Base-by-base conservation (phyloP, 75 land plant species). In the Cupressus sempervirens region DNA sequence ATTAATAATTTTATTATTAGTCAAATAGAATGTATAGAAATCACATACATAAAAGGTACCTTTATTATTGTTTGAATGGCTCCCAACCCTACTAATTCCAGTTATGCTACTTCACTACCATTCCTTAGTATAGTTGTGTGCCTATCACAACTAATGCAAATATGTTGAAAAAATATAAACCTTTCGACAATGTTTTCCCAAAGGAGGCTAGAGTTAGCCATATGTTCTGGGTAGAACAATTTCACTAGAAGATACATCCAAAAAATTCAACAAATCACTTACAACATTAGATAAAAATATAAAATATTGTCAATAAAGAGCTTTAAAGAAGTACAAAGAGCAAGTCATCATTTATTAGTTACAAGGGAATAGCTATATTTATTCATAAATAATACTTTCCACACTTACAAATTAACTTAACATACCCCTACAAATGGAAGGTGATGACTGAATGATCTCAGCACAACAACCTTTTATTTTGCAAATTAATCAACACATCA, bases 111-210 rank as follows among this genome's bases (percentile, higher is more conserved):
- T 89, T 95, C 99, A 87, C 92, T 93, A 72, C 93, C 93, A 65
- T 92, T 92, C 52, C 94, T 80, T 80, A 95, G 81, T 38, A 38
- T 38, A 38, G 2, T 2, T 38, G 40, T 38, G 40, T 38, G 40
- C 40, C 2, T 2, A 43, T 43, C 6, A 43, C 32, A 70, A 70
- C 26, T 70, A 70, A 70, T 29, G 3, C 35, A 10, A 20, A 70
- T 30, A 29, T 32, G 15, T 30, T 70, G 74, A 8, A 6, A 70
- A 62, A 20, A 15, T 30, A 13, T 32, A 70, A 18, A 98, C 99
- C 98, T 98, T 98, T 70, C 96, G 65, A 30, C 99, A 93, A 87
- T 96, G 97, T 40, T 93, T 98, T 54, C 99, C 99, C 48, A 98
- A 88, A 84, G 99, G 99, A 82, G 99, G 99, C 72, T 91, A 89